Base-by-base conservation (phyloP, 2,329 filamentous ascomycete species). In the Epicoccum nigrum region DNA sequence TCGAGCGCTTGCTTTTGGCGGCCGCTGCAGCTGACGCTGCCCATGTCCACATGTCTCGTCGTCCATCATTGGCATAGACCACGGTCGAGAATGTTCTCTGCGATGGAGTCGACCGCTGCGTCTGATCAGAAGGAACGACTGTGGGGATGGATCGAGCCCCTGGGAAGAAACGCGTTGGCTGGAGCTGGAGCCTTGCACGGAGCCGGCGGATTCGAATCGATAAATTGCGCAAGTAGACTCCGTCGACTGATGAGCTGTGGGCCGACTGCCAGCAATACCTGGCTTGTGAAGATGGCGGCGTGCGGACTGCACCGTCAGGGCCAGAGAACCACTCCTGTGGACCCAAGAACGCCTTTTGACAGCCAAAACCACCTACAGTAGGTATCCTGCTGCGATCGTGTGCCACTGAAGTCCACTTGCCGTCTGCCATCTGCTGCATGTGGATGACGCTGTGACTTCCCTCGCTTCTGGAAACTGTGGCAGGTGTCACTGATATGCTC, bases 11-110 rank as follows among this genome's bases (percentile, higher is more conserved):
- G 41, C 37, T 51, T 42, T 43, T 46, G 37, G 43, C 11, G 32
- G 37, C 43, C 37, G 47, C 40, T 30, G 49, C 31, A 42, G 49
- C 49, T 51, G 43, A 51, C 49, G 49, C 46, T 51, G 49, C 27
- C 42, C 34, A 42, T 31, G 37, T 21, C 43, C 49, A 43, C 31
- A 38, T 1, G 49, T 27, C 13, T 25, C 41, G 15, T 28, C 21
- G 42, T 42, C 15, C 37, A 51, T 46, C 37, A 28, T 35, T 12
- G 42, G 48, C 23, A 45, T 45, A 51, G 48, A 13, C 13, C 11
- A 25, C 31, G 48, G 42, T 51, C 48, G 48, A 51, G 42, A 51
- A 28, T 45, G 35, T 41, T 51, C 41, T 51, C 42, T 28, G 11
- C 8, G 30, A 45, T 45, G 35, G 35, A 34, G 30, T 34, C 30